Conservation (phyloP, 352 stramenopile genomes). For the Globisporangium camurandrum region DNA sequence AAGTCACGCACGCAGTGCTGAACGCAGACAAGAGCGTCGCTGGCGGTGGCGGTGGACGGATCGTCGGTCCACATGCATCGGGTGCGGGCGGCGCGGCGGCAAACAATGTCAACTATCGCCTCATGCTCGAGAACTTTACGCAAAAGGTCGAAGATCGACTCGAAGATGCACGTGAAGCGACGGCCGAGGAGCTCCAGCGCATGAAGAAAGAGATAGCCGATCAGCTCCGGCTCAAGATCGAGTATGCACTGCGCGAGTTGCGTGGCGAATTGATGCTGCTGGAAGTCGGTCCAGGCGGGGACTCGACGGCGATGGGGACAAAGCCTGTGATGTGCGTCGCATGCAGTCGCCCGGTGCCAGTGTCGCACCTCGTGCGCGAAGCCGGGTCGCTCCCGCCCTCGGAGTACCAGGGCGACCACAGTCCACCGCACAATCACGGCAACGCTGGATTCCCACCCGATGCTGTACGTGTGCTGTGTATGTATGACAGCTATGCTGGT, state of each 20-base stretch:
- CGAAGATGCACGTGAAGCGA: constrained; percentile 53
- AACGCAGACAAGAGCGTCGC: constrained; percentile 33
- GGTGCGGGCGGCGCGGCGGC: constrained; percentile 17
- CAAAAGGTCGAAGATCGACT: constrained; percentile 64
- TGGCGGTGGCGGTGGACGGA: constrained; percentile 3
- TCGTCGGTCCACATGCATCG: not conserved
- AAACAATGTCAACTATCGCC: constrained; percentile 55
- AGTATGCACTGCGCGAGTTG: constrained; percentile 50
- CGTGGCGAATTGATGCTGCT: constrained; percentile 61
- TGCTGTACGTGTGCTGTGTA: constrained; percentile 8
- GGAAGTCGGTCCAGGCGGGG: constrained; percentile 32
- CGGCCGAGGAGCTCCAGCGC: constrained; percentile 48
- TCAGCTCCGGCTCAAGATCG: constrained; percentile 44
- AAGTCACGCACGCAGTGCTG: constrained; percentile 50
- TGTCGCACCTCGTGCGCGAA: constrained; percentile 48
- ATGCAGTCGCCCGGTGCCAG: constrained; percentile 65
- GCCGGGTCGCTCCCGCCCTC: constrained; percentile 33
- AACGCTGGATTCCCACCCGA: constrained; percentile 2
- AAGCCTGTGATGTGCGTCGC: constrained; percentile 81
- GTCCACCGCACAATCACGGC: constrained; percentile 11
- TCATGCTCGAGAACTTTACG: constrained; percentile 67
- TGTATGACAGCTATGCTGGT: constrained; percentile 1
- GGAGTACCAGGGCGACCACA: constrained; percentile 24
- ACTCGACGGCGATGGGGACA: constrained; percentile 69
- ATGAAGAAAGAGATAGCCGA: constrained; percentile 63